These are phyloP conservation scores for Gnomoniopsis sp. DNA, from an alignment of 2,329 filamentous ascomycete genomes.

Conservation along the genomic window DNA sequence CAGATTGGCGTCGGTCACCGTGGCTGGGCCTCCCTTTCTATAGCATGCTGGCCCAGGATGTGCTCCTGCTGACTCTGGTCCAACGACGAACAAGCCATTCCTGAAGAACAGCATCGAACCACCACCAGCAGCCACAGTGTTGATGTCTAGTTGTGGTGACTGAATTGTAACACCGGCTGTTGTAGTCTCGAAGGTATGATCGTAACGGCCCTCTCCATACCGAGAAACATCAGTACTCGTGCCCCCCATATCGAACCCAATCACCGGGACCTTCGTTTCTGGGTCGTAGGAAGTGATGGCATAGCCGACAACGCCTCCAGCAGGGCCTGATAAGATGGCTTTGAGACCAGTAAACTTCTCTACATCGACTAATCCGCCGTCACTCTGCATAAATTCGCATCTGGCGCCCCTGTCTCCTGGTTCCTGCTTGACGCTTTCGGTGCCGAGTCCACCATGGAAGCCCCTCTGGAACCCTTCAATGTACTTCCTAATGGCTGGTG, in stretches of 20 bases:
- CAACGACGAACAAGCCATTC: slow-evolving; percentile 87
- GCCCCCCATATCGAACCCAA: slow-evolving; percentile 95
- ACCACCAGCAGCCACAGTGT: slow-evolving; percentile 89
- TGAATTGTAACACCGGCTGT: slow-evolving; percentile 94
- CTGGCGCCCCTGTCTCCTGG: slow-evolving; percentile 65
- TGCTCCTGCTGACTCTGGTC: slow-evolving; percentile 83
- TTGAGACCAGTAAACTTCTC: slow-evolving; percentile 80
- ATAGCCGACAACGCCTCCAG: slow-evolving; percentile 91
- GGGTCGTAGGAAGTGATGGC: slow-evolving; percentile 87
- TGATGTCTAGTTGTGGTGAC: slow-evolving; percentile 88
- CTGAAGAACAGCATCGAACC: slow-evolving; percentile 82
- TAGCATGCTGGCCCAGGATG: slow-evolving; percentile 91
- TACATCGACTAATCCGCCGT: slow-evolving; percentile 71
- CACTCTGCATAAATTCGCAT: slow-evolving; percentile 95
- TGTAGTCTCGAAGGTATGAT: slow-evolving; percentile 92
- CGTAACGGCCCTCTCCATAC: slow-evolving; percentile 80
- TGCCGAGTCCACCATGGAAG: slow-evolving; percentile 77
- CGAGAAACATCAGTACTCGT: slow-evolving; percentile 89
- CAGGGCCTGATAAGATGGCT: slow-evolving; percentile 84
- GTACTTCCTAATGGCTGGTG: slow-evolving; percentile 75
- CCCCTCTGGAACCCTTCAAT: slow-evolving; percentile 70
- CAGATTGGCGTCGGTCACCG: slow-evolving; percentile 91
- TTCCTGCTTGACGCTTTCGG: slow-evolving; percentile 67
- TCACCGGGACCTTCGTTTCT: slow-evolving; percentile 77
- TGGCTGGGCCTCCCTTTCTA: slow-evolving; percentile 81